These are phyloP conservation scores for Periglandula ipomoeae DNA, from an alignment of 2,329 filamentous ascomycete genomes.

Conservation along the genomic window DNA sequence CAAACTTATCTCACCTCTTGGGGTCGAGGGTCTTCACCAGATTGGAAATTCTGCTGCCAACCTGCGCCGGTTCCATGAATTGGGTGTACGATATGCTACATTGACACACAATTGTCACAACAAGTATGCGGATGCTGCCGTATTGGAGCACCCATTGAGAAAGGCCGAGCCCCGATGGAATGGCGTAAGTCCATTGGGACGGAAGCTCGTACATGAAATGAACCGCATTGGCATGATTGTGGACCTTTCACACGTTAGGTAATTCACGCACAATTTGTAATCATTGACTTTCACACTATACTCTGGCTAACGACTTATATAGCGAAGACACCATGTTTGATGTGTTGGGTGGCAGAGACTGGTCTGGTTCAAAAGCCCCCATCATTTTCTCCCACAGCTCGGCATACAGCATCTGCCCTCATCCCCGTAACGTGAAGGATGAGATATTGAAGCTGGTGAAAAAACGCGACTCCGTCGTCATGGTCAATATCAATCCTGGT, in stretches of 20 bases:
- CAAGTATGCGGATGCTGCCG: too few species aligned
- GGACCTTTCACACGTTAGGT: slow-evolving; percentile 58
- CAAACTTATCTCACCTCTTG: slow-evolving; percentile 60
- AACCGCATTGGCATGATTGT: slow-evolving; percentile 60
- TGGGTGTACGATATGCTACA: slow-evolving; percentile 82
- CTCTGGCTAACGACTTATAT: slow-evolving; percentile 46
- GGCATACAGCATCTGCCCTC: slow-evolving; percentile 70
- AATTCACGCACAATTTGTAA: too few species aligned
- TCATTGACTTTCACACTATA: too few species aligned
- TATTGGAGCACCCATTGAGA: slow-evolving; percentile 40
- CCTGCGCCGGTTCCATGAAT: slow-evolving; percentile 62
- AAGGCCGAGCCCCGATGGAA: slow-evolving; percentile 50
- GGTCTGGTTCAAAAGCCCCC: slow-evolving; percentile 67
- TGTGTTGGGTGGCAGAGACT: slow-evolving; percentile 58
- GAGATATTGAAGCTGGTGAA: slow-evolving; percentile 71
- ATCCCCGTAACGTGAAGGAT: slow-evolving; percentile 86
- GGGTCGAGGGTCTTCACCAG: slow-evolving; percentile 84
- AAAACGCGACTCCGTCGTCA: slow-evolving; percentile 64
- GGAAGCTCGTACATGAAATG: slow-evolving; percentile 72
- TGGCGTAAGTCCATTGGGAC: slow-evolving; percentile 65
- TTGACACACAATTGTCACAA: slow-evolving; percentile 65
- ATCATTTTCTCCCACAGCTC: slow-evolving; percentile 87
- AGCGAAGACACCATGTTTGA: slow-evolving; percentile 76
- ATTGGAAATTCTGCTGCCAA: slow-evolving; percentile 78
- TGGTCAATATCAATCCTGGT: slow-evolving; percentile 81